These are phyloP conservation scores for Hanseniaspora hatyaiensis DNA, from an alignment of 805 yeast genomes.

Conservation along the genomic window DNA sequence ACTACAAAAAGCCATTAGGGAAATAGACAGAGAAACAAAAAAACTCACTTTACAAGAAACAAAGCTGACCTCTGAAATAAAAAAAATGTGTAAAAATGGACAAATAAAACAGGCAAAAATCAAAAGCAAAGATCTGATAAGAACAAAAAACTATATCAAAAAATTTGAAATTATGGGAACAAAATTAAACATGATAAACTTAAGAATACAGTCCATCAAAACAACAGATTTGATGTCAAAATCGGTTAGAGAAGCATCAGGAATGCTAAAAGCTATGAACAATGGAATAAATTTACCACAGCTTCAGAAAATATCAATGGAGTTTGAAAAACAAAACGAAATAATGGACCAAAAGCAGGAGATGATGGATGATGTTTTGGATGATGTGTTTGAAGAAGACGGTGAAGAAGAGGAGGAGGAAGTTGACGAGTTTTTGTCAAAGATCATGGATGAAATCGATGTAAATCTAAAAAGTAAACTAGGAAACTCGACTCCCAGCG, in stretches of 20 bases:
- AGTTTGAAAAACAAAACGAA: conserved; percentile 87
- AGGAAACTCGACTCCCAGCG: conserved; percentile 37
- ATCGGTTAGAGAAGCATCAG: conserved; percentile 89
- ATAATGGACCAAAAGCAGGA: conserved; percentile 98
- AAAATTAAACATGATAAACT: conserved; percentile 85
- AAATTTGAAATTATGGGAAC: conserved; percentile 91
- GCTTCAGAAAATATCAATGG: conserved; percentile 80
- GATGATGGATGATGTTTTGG: conserved; percentile 96
- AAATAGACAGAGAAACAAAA: conserved; percentile 72
- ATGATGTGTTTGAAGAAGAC: conserved; percentile 78
- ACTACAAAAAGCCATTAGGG: conserved; percentile 86
- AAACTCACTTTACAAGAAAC: conserved; percentile 88
- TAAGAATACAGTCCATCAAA: conserved; percentile 82
- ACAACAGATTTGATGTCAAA: conserved; percentile 90
- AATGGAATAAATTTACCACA: conserved; percentile 83
- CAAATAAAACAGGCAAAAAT: conserved; percentile 83
- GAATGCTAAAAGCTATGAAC: conserved; percentile 76
- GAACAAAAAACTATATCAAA: conserved; percentile 69
- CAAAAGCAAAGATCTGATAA: conserved; percentile 87
- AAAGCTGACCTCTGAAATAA: conserved; percentile 72
- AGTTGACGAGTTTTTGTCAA: conserved; percentile 79
- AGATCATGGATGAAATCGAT: conserved; percentile 92
- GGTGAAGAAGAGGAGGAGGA: conserved; percentile 82
- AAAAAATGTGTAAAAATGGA: conserved; percentile 81
- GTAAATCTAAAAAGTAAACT: conserved; percentile 54